Conservation (phyloP, 495 filamentous ascomycete species). For the Amphirosellinia nigrospora region DNA sequence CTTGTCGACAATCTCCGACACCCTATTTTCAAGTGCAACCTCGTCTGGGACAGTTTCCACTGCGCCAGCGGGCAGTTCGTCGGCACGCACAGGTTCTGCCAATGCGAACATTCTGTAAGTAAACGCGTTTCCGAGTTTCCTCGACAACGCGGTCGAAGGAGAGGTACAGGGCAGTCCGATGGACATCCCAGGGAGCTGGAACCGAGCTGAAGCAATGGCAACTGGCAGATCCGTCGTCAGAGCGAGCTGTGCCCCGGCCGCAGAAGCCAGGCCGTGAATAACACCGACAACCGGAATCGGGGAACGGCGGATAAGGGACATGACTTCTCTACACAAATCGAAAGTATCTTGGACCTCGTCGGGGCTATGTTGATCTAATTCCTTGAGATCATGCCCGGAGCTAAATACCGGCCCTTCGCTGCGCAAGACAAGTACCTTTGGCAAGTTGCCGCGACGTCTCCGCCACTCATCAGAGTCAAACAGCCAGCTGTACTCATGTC, state of each 20-base stretch:
- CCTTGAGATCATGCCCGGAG: slow-evolving; percentile 37
- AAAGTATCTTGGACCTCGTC: not conserved
- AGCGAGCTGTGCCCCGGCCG: slow-evolving; percentile 39
- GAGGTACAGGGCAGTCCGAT: slow-evolving; percentile 40
- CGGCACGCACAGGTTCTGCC: slow-evolving; percentile 28
- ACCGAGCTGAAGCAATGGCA: slow-evolving; percentile 22
- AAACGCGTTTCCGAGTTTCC: slow-evolving; percentile 25
- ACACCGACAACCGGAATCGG: slow-evolving; percentile 31
- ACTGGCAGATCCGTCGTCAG: slow-evolving; percentile 35
- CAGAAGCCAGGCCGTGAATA: slow-evolving; percentile 34
- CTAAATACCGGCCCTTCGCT: slow-evolving; percentile 34
- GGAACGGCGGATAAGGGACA: slow-evolving; percentile 36
- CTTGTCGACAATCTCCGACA: slow-evolving; percentile 25
- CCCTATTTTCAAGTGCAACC: slow-evolving; percentile 24
- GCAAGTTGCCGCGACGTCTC: slow-evolving; percentile 21
- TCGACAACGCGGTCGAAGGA: slow-evolving; percentile 30
- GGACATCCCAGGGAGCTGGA: slow-evolving; percentile 32
- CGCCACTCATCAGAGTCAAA: slow-evolving; percentile 29
- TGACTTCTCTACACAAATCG: slow-evolving; percentile 18
- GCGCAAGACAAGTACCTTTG: slow-evolving; percentile 34
- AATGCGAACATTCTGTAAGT: slow-evolving; percentile 33
- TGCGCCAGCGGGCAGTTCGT: slow-evolving; percentile 28
- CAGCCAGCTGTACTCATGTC: slow-evolving; percentile 31
- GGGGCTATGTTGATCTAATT: slow-evolving; percentile 12
- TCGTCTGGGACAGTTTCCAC: slow-evolving; percentile 23